These are phyloP conservation scores for Kodamaea kakaduensis DNA, from an alignment of 805 yeast genomes.

Conservation along the genomic window DNA sequence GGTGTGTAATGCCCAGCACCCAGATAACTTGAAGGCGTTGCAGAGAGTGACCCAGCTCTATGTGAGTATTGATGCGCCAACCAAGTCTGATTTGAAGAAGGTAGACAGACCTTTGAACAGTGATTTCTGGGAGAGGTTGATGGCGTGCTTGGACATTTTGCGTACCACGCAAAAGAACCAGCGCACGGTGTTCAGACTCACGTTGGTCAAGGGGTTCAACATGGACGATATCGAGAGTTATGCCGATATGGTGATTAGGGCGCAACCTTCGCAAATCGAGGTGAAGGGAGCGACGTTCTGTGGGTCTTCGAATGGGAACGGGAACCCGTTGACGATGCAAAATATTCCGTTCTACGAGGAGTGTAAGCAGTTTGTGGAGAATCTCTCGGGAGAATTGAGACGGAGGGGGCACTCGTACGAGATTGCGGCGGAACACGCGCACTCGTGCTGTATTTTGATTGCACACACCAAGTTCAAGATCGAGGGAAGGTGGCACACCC, in stretches of 20 bases:
- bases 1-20: slow-evolving; percentile 96
- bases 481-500: slow-evolving; percentile 79
- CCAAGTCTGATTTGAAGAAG: slow-evolving; percentile 69
- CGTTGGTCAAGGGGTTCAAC: slow-evolving; percentile 89
- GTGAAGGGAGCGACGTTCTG: slow-evolving; percentile 95
- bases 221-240: slow-evolving; percentile 76
- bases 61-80: slow-evolving; percentile 93
- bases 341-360: slow-evolving; percentile 93
- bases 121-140: slow-evolving; percentile 89
- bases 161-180: slow-evolving; percentile 72
- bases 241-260: slow-evolving; percentile 81
- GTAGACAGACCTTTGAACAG: slow-evolving; percentile 86
- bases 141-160: slow-evolving; percentile 74
- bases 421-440: slow-evolving; percentile 93
- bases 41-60: slow-evolving; percentile 83
- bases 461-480: slow-evolving; percentile 72
- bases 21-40: slow-evolving; percentile 68
- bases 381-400: slow-evolving; percentile 57
- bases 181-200: slow-evolving; percentile 85
- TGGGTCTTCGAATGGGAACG: slow-evolving; percentile 80
- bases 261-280: slow-evolving; percentile 82
- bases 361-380: slow-evolving; percentile 69
- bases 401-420: slow-evolving; percentile 70
- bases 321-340: slow-evolving; percentile 90
- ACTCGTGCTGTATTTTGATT: slow-evolving; percentile 84